Conservation (phyloP, 2,329 filamentous ascomycete species). For the Pyricularia sp. region DNA sequence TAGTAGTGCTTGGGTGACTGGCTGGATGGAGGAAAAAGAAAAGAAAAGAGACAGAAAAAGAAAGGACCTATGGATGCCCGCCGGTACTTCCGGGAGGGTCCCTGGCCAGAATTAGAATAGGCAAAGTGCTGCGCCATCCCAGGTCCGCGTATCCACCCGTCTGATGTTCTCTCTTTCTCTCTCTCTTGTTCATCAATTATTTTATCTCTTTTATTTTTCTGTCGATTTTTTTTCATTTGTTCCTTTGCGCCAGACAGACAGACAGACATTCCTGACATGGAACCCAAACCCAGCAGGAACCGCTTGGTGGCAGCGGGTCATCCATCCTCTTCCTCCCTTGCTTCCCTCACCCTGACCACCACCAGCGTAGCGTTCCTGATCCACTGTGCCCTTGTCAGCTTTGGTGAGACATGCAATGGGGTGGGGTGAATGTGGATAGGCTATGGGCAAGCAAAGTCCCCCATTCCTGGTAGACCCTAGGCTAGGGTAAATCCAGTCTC, state of each 20-base stretch:
- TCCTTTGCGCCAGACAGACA: conserved; percentile 10
- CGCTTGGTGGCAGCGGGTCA: conserved; percentile 5
- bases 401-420: conserved; percentile 43
- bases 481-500: background rate
- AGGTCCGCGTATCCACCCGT: conserved; percentile 22
- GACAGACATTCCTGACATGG: background rate
- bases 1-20: background rate
- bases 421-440: conserved; percentile 12
- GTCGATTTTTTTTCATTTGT: conserved; percentile 4
- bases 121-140: conserved; percentile 24
- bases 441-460: background rate
- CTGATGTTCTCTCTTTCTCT: conserved; percentile 30
- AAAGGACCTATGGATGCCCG: conserved; percentile 2
- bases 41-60: background rate
- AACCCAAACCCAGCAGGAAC: conserved; percentile 3
- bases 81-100: conserved; percentile 13
- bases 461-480: conserved; percentile 2
- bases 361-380: conserved; percentile 20
- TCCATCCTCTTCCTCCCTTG: conserved; percentile 10
- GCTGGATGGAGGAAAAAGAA: background rate
- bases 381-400: conserved; percentile 30
- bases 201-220: conserved; percentile 2
- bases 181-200: background rate
- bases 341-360: conserved; percentile 17
- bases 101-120: conserved; percentile 28